A percentile compares a stretch with the other conserved stretches of the same genome.
Evolutionary conservation across 139 green algal species (phyloP).

Genomic region (Chlorella sp.): DNA sequence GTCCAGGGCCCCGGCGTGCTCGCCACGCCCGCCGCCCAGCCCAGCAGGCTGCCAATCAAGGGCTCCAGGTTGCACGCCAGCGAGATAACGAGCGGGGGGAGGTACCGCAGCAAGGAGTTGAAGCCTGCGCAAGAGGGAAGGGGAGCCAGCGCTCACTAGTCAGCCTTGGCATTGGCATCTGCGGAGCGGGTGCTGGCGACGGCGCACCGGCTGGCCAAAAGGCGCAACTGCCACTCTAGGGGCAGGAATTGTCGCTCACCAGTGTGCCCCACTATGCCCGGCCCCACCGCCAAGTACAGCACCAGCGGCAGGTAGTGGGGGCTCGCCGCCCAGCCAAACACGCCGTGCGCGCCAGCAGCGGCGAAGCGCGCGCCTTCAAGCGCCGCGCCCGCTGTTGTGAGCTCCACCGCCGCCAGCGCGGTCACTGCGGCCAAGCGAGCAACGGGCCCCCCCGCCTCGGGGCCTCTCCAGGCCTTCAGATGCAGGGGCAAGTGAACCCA

Average conservation of each 20-base stretch:
- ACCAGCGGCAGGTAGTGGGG: slow-evolving; percentile 46
- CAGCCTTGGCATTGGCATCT: not conserved
- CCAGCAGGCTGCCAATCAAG: slow-evolving; percentile 72
- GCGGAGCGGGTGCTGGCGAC: not conserved
- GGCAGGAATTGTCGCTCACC: slow-evolving; percentile 10
- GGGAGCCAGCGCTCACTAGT: not conserved
- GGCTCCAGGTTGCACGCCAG: slow-evolving; percentile 83
- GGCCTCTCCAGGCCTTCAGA: too few species aligned
- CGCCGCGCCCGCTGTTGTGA: slow-evolving; percentile 26
- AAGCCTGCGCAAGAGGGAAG: slow-evolving; percentile 7
- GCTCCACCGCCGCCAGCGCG: slow-evolving; percentile 23
- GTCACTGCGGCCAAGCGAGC: slow-evolving; percentile 65
- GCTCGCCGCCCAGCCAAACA: slow-evolving; percentile 61
- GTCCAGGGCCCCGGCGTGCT: slow-evolving; percentile 50
- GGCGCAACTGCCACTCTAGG: too few species aligned
- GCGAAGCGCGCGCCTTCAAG: slow-evolving; percentile 37
- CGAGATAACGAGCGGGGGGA: slow-evolving; percentile 61
- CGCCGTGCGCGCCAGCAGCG: slow-evolving; percentile 30
- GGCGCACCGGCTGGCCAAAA: not conserved
- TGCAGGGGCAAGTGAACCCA: too few species aligned
- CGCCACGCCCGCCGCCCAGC: slow-evolving; percentile 60
- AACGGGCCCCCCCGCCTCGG: too few species aligned
- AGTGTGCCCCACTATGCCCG: slow-evolving; percentile 79
- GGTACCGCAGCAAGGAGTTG: slow-evolving; percentile 53
- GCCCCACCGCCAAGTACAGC: slow-evolving; percentile 69